phyloP scores from a whole-genome alignment of 192 early-diverging fungal genomes.

The Gaertneriomyces semiglobifer region DNA sequence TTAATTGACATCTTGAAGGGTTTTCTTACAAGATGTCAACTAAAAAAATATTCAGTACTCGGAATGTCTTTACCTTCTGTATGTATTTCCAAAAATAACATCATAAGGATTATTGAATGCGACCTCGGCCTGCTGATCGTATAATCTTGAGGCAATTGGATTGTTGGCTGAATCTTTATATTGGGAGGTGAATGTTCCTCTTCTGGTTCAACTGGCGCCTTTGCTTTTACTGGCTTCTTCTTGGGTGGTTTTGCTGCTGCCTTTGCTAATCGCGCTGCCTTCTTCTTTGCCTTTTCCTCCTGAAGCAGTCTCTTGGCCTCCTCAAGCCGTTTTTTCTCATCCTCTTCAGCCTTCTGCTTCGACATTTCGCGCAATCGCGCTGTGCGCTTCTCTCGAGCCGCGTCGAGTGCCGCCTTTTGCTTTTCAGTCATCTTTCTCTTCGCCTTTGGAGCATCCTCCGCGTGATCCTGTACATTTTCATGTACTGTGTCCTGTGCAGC shows the following conservation, averaged over 20 bases:
- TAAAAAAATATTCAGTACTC: background rate
- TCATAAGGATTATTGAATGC: background rate
- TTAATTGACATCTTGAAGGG: conserved; percentile 1
- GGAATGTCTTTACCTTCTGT: background rate
- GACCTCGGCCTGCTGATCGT: background rate
- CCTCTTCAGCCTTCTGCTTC: background rate
- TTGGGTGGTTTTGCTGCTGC: background rate
- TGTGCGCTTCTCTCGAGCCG: conserved; percentile 4
- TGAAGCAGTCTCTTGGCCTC: background rate
- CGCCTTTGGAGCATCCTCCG: background rate
- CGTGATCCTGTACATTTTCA: background rate
- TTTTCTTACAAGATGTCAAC: conserved; percentile 1
- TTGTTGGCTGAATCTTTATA: too few relatives aligned
- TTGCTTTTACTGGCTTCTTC: background rate
- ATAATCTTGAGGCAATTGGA: too few relatives aligned
- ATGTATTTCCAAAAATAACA: background rate
- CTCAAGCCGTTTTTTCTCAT: background rate
- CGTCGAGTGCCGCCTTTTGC: background rate
- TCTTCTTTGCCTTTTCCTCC: background rate
- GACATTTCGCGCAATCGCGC: background rate
- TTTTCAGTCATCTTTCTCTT: background rate
- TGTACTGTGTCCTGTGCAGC: background rate
- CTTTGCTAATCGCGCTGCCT: background rate
- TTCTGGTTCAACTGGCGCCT: too few relatives aligned
- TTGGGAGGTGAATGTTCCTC: too few relatives aligned